These are phyloP conservation scores for Penicillium sp. DNA, from an alignment of 2,329 filamentous ascomycete genomes.

Conservation along the genomic window DNA sequence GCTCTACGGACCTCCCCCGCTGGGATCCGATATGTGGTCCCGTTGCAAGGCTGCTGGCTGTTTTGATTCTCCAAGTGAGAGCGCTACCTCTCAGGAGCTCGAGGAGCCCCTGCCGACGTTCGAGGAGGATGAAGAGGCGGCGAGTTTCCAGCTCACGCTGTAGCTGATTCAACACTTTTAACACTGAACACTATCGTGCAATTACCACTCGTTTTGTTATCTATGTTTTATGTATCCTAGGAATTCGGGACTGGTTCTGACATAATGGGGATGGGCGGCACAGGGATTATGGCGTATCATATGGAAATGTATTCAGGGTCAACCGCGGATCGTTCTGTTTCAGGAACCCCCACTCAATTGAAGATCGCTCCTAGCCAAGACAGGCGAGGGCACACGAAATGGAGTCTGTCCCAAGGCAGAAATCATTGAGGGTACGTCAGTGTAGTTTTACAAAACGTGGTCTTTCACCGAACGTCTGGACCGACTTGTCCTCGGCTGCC, in stretches of 20 bases:
- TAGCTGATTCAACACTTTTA: conserved; percentile 15
- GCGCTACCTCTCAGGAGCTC: conserved; percentile 21
- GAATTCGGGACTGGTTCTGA: background rate
- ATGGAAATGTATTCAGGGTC: conserved; percentile 15
- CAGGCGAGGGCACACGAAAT: conserved; percentile 16
- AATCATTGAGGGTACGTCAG: background rate
- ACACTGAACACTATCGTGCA: conserved; percentile 3
- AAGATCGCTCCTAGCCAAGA: conserved; percentile 17
- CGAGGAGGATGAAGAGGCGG: conserved; percentile 40
- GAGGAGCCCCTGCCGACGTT: conserved; percentile 32
- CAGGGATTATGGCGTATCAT: conserved; percentile 17
- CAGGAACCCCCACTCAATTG: conserved; percentile 24
- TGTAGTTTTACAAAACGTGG: background rate
- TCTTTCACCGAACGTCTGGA: background rate
- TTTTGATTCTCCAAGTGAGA: conserved; percentile 31
- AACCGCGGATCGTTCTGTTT: conserved; percentile 27
- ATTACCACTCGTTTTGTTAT: conserved; percentile 1
- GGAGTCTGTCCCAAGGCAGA: background rate
- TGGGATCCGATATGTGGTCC: conserved; percentile 46
- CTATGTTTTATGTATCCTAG: conserved; percentile 11
- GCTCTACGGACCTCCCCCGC: conserved; percentile 42
- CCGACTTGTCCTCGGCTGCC: background rate
- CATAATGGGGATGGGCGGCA: conserved; percentile 8
- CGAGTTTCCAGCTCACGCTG: conserved; percentile 42
- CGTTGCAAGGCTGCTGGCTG: conserved; percentile 40